Base-by-base conservation (phyloP, 805 yeast genomes). In the Clavispora fructus region DNA sequence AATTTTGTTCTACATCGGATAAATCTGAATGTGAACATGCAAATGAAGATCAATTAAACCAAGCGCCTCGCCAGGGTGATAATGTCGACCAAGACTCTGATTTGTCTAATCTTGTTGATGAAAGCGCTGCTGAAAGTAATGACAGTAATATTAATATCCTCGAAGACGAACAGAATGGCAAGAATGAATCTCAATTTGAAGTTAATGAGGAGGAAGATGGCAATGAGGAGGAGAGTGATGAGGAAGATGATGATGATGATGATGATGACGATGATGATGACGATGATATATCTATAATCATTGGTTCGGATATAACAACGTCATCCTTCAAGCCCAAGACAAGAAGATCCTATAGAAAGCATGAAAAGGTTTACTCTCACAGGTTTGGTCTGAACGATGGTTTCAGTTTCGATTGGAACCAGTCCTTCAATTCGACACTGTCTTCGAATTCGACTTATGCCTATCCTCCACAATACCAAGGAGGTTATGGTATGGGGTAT, bases 261-360 rank as follows among this genome's bases (percentile, higher is more conserved):
- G 58, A 52, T 10, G 64, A 61, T 6, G 69, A 61, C 16, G 68
- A 60, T 6, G 69, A 62, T 16, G 68, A 62, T 14, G 68, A 66
- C 19, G 73, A 68, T 41, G 73, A 68, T 38, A 61, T 67, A 10
- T 65, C 73, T 4, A 68, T 69, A 25, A 62, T 69, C 31, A 67
- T 69, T 44, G 69, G 64, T 11, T 58, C 71, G 4, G 70, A 67
- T 33, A 23, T 35, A 9, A 44, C 42, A 4, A 43, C 29, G n/a
- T 13, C 39, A 4, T 32, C 49, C 6, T 16, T 10, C 12, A 17
- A 14, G 4, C 38, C 26, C 42, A 19, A n/a, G n/a, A 39, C 14
- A 26, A 32, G 7, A 8, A 44, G 39, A 42, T 9, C 35, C 14
- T 26, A 40, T 26, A 13, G 42, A 14, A 45, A 45, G 35, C 37